Base-by-base conservation (phyloP, 139 green algal genomes). In the Marvania coccoides region DNA sequence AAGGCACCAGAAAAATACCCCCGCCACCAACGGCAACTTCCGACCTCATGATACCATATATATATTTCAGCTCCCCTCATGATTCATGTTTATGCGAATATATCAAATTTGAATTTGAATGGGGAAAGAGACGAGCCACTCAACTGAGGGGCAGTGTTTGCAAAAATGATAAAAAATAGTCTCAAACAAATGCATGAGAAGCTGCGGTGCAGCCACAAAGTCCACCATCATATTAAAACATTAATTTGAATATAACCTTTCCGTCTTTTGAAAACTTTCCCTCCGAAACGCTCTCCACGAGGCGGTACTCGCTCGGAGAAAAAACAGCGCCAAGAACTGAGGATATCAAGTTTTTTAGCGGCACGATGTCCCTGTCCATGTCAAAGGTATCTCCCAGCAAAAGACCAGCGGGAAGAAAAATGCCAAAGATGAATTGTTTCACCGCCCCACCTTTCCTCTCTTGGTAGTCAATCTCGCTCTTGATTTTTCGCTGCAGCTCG, bases 361-460 rank as follows among this genome's bases (percentile, higher is more conserved):
- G 6, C n/a, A 15, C 23, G 10, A 38, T 15, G 15, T 63, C 55
- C 23, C 55, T 47, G 23, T 63, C 55, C 9, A 63, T 14, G 23
- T 63, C 55, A 63, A 63, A 63, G 6, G 19, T 47, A 36, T 15
- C 15, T 45, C 55, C 55, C 9, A 63, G 19, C 12, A 45, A 38
- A 30, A 63, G 28, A 15, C 55, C 55, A 30, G 55, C 8, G 6
- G 55, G 55, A 9, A 63, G 9, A n/a, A 63, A 12, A 9, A 47
- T 29, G 8, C 55, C 55, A 10, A 63, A 47, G 28, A 38, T 15
- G 46, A 63, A 63, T 47, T 63, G 55, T 47, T 63, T 47, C n/a
- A 63, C 12, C 19, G 15, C 28, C 14, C 55, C 55, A 10, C 15
- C 45, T 8, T 38, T 38, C 8, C 12, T 8, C 15, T 63, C 55